phyloP scores from a whole-genome alignment of 768 basidiomycete species.

The Boletus tomentosulus region DNA sequence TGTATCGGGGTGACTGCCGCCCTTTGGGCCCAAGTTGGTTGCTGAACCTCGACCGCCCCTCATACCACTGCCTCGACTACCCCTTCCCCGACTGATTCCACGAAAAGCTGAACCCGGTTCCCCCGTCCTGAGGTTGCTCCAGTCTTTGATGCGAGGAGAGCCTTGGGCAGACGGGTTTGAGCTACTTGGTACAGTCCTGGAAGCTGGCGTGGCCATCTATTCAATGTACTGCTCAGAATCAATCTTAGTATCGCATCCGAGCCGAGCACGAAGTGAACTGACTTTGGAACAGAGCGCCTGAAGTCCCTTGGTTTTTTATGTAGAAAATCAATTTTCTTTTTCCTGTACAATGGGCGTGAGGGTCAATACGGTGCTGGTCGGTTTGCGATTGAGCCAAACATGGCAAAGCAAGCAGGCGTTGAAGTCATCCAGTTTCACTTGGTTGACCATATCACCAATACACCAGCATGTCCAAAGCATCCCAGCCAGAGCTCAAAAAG shows the following conservation, averaged over 20 bases:
- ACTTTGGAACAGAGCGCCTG: slow-evolving; percentile 2
- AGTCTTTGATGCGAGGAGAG: slow-evolving; percentile 37
- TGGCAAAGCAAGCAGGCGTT: slow-evolving; percentile 26
- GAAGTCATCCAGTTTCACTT: not conserved
- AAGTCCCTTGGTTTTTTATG: not conserved
- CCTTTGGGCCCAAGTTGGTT: slow-evolving; percentile 18
- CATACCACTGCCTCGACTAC: slow-evolving; percentile 31
- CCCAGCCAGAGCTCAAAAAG: slow-evolving; percentile 98
- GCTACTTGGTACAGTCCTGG: slow-evolving; percentile 25
- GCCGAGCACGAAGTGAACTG: slow-evolving; percentile 6
- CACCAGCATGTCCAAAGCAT: slow-evolving; percentile 80
- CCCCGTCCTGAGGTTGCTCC: slow-evolving; percentile 36
- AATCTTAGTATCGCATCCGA: slow-evolving; percentile 11
- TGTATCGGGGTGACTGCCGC: slow-evolving; percentile 19
- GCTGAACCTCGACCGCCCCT: slow-evolving; percentile 25
- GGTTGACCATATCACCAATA: not conserved
- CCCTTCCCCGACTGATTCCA: slow-evolving; percentile 37
- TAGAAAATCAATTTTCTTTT: not conserved
- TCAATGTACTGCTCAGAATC: not conserved
- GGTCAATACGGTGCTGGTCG: not conserved
- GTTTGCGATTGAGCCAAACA: slow-evolving; percentile 25
- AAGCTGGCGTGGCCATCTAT: slow-evolving; percentile 43
- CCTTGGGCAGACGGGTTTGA: slow-evolving; percentile 26
- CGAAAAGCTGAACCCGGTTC: slow-evolving; percentile 48
- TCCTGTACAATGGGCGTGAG: not conserved